These are phyloP conservation scores for Lactarius hengduanensis DNA, from an alignment of 768 basidiomycete species.

Conservation along the genomic window DNA sequence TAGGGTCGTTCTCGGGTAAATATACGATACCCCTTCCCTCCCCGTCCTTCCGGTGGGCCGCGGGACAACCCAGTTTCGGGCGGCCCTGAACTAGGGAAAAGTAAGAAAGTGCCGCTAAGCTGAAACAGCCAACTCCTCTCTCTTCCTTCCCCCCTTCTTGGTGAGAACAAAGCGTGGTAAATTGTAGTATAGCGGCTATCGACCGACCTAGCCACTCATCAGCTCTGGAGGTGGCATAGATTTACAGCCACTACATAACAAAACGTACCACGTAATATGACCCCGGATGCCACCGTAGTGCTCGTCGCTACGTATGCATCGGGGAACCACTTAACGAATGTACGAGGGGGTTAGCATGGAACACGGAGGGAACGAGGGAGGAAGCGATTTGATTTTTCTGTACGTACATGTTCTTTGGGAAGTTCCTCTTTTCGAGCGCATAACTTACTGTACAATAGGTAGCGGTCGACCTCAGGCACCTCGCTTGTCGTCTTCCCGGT, in stretches of 20 bases:
- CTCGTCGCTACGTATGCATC: slow-evolving; percentile 59
- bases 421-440: slow-evolving; percentile 66
- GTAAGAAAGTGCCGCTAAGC: not conserved
- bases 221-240: not conserved
- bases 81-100: not conserved
- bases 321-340: slow-evolving; percentile 63
- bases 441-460: slow-evolving; percentile 40
- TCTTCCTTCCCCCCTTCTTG: not conserved
- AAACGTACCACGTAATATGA: slow-evolving; percentile 65
- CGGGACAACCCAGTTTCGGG: not conserved
- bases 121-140: not conserved
- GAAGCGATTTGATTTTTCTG: not conserved
- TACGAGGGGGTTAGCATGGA: not conserved
- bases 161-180: slow-evolving; percentile 34
- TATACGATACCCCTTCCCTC: not conserved
- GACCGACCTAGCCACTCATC: not conserved
- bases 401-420: slow-evolving; percentile 60
- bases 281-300: slow-evolving; percentile 58
- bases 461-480: slow-evolving; percentile 61
- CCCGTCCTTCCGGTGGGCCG: not conserved
- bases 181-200: slow-evolving; percentile 43
- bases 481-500: slow-evolving; percentile 54
- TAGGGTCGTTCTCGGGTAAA: not conserved
- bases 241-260: not conserved
- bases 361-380: too few species aligned